A percentile compares a stretch with the other conserved stretches of the same genome.
phyloP scores from a whole-genome alignment of 2,329 filamentous ascomycete species.

The Cercospora berteroae region DNA sequence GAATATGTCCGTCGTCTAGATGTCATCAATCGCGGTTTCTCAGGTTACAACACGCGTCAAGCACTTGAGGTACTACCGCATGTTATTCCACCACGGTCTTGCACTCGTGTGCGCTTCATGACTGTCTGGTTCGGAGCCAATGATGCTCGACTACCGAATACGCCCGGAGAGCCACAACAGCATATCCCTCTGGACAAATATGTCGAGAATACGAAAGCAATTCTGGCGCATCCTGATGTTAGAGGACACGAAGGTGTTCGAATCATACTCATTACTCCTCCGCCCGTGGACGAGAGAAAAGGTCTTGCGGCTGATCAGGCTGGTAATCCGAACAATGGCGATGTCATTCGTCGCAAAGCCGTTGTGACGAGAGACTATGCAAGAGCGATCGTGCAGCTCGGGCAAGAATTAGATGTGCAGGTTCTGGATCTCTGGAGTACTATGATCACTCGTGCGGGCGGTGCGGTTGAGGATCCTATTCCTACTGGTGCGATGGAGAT shows the following conservation, averaged over 20 bases:
- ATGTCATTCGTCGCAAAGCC: slow-evolving; percentile 52
- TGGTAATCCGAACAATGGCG: slow-evolving; percentile 14
- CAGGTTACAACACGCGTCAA: slow-evolving; percentile 79
- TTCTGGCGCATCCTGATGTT: slow-evolving; percentile 70
- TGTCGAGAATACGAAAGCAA: slow-evolving; percentile 66
- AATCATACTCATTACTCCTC: slow-evolving; percentile 76
- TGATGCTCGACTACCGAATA: slow-evolving; percentile 69
- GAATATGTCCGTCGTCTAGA: slow-evolving; percentile 74
- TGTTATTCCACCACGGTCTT: slow-evolving; percentile 66
- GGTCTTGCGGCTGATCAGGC: slow-evolving; percentile 19
- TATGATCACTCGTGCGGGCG: slow-evolving; percentile 66
- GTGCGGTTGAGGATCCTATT: slow-evolving; percentile 40
- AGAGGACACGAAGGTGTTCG: slow-evolving; percentile 64
- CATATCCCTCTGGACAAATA: slow-evolving; percentile 76
- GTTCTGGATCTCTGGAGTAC: slow-evolving; percentile 78
- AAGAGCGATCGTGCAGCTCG: slow-evolving; percentile 63
- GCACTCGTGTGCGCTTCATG: slow-evolving; percentile 61
- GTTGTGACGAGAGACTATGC: slow-evolving; percentile 63
- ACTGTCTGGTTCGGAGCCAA: slow-evolving; percentile 80
- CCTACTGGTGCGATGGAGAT: slow-evolving; percentile 56
- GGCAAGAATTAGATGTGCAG: slow-evolving; percentile 54
- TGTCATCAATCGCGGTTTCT: slow-evolving; percentile 82
- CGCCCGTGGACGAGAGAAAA: slow-evolving; percentile 47
- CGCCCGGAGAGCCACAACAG: slow-evolving; percentile 60
- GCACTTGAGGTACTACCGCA: slow-evolving; percentile 66